Evolutionary conservation across 2,329 filamentous ascomycete genomes (phyloP), one percentile per base, ranked within the genome.

Genomic region (Claviceps cyperi): DNA sequence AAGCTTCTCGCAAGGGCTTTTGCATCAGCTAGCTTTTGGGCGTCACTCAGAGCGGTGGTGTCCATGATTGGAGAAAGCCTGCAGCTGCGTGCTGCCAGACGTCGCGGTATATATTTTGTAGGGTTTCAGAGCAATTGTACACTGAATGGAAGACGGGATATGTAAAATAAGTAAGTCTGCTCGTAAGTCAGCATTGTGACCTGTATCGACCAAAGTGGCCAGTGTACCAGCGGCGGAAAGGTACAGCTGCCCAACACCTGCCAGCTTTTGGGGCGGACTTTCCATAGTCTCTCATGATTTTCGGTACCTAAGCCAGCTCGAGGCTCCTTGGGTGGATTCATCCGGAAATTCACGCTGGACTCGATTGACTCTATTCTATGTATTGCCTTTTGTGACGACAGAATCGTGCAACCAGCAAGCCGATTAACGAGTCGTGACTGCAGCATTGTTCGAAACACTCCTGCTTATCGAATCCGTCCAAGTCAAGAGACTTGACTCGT

Each of bases 1-100:
- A 66, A 66, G 39, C 53, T 56, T 2, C 46, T 40, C 1, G 57
- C 57, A 13, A 66, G 57, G 5, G 56, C 61, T 15, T 51, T 51
- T 14, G 64, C 64, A 9, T 54, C 63, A 14, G 52, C 53, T 2
- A 66, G 47, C 38, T 57, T 64, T 8, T 55, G 53, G 0, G 53
- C 22, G 21, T 66, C 59, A 8, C 55, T 54, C 32, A 53, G 65
- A 1, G 53, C 55, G 2, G 51, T 14, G 21, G 50, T 44, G 19
- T 48, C 51, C 57, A 56, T 59, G 43, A 24, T 50, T 15, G 21
- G 14, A 4, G n/a, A 15, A 37, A 15, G 1, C 21, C 15, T 7
- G 13, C 11, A 14, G 39, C 11, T 15, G 46, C 17, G 9, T 24
- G n/a, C 3, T 28, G 13, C n/a, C 19, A 24, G 35, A 13, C 5